Conservation (phyloP, 208 protist species). For the Leishmania martiniquensis region DNA sequence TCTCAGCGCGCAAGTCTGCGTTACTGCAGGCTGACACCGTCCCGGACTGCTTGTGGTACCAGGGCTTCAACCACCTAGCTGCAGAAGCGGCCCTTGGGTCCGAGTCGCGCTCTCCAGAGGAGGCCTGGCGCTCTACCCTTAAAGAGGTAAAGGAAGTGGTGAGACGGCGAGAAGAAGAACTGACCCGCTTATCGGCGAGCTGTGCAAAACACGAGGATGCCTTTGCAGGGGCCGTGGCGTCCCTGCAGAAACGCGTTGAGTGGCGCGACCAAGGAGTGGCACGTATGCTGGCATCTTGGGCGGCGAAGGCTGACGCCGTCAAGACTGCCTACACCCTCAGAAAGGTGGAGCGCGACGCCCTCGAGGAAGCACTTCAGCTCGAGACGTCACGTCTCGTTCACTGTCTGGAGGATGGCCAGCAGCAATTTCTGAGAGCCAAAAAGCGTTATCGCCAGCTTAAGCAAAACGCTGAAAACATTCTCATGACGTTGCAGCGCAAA, state of each 20-base stretch:
- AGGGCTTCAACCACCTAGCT: neutral
- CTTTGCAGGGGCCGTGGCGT: conserved; percentile 23
- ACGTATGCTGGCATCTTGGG: conserved; percentile 46
- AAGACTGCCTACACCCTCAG: conserved; percentile 39
- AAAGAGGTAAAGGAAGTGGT: conserved; percentile 36
- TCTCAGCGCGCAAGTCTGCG: neutral
- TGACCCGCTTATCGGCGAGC: conserved; percentile 29
- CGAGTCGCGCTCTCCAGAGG: neutral
- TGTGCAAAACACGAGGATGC: conserved; percentile 25
- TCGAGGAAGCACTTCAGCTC: conserved; percentile 6
- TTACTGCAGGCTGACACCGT: neutral
- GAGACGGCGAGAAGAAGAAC: conserved; percentile 24
- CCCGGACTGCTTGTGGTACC: conserved; percentile 11
- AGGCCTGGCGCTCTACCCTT: conserved; percentile 24
- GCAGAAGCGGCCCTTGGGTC: neutral
- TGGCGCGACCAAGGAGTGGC: conserved; percentile 46
- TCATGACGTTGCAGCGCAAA: conserved; percentile 20
- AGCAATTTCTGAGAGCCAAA: conserved; percentile 22
- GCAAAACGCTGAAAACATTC: conserved; percentile 27
- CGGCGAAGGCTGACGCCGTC: conserved; percentile 16
- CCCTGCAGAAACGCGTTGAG: conserved; percentile 34
- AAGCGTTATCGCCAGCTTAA: conserved; percentile 10
- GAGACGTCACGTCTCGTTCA: conserved; percentile 35
- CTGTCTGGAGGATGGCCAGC: conserved; percentile 26
- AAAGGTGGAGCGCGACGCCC: conserved; percentile 31